Percentiles rank a stretch among this genome's conserved stretches.
These are phyloP conservation scores for Strigomonas culicis DNA, from an alignment of 208 protist species.

Conservation along the genomic window DNA sequence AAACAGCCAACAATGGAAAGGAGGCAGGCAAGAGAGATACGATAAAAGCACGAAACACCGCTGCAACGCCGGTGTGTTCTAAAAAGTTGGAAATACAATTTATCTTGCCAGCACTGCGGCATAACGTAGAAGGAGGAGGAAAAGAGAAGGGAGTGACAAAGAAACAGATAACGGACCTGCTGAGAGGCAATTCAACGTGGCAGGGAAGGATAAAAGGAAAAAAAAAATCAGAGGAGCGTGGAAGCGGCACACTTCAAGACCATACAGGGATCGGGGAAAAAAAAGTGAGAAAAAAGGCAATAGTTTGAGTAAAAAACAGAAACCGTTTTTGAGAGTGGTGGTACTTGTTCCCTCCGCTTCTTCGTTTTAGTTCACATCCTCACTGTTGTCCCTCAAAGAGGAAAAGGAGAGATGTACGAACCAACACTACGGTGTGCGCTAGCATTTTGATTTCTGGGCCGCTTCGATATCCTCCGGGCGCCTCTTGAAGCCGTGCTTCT, in stretches of 20 bases:
- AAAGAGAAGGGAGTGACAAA: not conserved
- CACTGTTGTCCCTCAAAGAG: not conserved
- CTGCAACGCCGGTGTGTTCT: not conserved
- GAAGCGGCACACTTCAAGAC: not conserved
- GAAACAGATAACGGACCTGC: not conserved
- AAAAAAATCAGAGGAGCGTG: not conserved
- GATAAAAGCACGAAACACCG: not conserved
- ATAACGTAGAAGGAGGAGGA: not conserved
- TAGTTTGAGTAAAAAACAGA: no score
- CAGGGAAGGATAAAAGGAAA: not conserved
- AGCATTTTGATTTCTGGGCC: not conserved
- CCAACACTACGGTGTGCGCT: not conserved
- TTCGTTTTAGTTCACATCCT: no score
- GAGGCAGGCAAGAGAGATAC: not conserved
- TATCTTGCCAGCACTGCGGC: no score
- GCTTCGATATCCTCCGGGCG: constrained; percentile 23
- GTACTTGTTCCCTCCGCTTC: no score
- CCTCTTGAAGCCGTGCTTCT: constrained; percentile 47
- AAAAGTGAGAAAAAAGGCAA: not conserved
- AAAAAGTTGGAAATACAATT: not conserved
- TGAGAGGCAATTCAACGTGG: not conserved
- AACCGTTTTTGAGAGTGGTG: no score
- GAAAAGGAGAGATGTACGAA: constrained; percentile 3
- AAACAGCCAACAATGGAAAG: not conserved
- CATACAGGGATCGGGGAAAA: not conserved